These are phyloP conservation scores for Phylloporus rhodoxanthus DNA, from an alignment of 768 basidiomycete genomes.

Conservation along the genomic window DNA sequence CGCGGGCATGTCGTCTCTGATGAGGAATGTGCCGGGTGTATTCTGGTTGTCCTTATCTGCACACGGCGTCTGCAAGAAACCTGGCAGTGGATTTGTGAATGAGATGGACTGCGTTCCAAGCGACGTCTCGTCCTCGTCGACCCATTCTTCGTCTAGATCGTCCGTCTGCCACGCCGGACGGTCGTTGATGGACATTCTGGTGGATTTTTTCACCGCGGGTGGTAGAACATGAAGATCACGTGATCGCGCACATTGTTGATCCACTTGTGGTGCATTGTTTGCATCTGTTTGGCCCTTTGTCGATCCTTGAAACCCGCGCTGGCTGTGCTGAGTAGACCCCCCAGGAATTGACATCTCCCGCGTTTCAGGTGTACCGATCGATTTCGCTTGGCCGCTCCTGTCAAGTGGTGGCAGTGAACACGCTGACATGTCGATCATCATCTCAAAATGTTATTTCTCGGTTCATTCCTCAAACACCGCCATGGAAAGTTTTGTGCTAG, in stretches of 20 bases:
- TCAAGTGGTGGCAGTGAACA: not conserved
- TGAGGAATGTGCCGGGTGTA: slow-evolving; percentile 64
- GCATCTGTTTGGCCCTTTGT: slow-evolving; percentile 9
- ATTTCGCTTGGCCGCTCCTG: not conserved
- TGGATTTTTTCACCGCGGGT: slow-evolving; percentile 6
- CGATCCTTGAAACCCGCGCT: slow-evolving; percentile 4
- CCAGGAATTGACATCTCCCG: not conserved
- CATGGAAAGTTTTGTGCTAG: not conserved
- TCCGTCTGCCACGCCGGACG: slow-evolving; percentile 82
- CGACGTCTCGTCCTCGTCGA: slow-evolving; percentile 46
- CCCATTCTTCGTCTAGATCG: slow-evolving; percentile 90
- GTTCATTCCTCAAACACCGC: slow-evolving; percentile 11
- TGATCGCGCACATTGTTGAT: slow-evolving; percentile 22
- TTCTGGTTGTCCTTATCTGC: slow-evolving; percentile 28
- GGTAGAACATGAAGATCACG: slow-evolving; percentile 14
- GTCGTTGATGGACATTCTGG: slow-evolving; percentile 8
- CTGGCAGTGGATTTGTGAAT: slow-evolving; percentile 51
- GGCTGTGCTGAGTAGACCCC: not conserved
- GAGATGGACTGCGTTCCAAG: slow-evolving; percentile 52
- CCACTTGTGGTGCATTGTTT: slow-evolving; percentile 16
- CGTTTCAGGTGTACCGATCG: slow-evolving; percentile 8
- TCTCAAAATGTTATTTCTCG: slow-evolving; percentile 1
- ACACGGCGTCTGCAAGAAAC: slow-evolving; percentile 40
- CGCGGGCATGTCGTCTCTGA: slow-evolving; percentile 60
- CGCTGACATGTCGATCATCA: not conserved